Conservation (phyloP, 768 basidiomycete genomes). For the Hortiboletus campestris region DNA sequence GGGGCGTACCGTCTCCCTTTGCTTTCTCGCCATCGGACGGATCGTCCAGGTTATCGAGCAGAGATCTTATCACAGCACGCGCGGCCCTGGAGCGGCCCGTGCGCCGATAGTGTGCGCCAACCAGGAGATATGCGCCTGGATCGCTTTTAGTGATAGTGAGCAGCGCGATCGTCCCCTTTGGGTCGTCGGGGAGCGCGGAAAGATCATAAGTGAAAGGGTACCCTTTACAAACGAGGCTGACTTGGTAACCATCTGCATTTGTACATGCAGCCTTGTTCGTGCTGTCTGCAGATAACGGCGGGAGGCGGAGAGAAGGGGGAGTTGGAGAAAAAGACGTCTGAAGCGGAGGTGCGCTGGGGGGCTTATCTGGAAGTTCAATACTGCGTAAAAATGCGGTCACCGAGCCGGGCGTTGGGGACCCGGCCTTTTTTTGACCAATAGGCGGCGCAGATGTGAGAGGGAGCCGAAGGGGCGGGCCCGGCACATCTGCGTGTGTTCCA, state of each 20-base stretch:
- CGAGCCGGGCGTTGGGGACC: slow-evolving; percentile 12
- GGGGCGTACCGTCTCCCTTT: slow-evolving; percentile 26
- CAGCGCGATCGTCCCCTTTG: slow-evolving; percentile 25
- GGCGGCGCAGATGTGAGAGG: slow-evolving; percentile 10
- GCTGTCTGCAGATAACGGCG: slow-evolving; percentile 10
- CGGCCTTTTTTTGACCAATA: neutral
- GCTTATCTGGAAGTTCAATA: slow-evolving; percentile 23
- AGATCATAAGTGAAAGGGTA: slow-evolving; percentile 30
- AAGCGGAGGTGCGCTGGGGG: slow-evolving; percentile 5
- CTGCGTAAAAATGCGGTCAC: slow-evolving; percentile 27
- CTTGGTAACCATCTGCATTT: slow-evolving; percentile 11
- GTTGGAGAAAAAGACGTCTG: slow-evolving; percentile 10
- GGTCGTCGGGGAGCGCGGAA: slow-evolving; percentile 30
- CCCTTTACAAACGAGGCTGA: slow-evolving; percentile 28
- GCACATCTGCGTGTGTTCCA: slow-evolving; percentile 9
- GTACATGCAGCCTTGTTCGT: neutral
- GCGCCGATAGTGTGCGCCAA: slow-evolving; percentile 34
- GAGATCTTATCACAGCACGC: slow-evolving; percentile 26
- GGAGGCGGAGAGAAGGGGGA: slow-evolving; percentile 12
- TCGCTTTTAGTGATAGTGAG: slow-evolving; percentile 29
- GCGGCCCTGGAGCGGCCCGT: slow-evolving; percentile 33
- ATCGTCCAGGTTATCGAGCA: slow-evolving; percentile 16
- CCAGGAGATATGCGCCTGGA: slow-evolving; percentile 31
- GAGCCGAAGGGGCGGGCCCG: slow-evolving; percentile 14
- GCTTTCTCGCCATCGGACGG: slow-evolving; percentile 14